Conservation (phyloP, 129 eudicot species). For the Erigeron canadensis region DNA sequence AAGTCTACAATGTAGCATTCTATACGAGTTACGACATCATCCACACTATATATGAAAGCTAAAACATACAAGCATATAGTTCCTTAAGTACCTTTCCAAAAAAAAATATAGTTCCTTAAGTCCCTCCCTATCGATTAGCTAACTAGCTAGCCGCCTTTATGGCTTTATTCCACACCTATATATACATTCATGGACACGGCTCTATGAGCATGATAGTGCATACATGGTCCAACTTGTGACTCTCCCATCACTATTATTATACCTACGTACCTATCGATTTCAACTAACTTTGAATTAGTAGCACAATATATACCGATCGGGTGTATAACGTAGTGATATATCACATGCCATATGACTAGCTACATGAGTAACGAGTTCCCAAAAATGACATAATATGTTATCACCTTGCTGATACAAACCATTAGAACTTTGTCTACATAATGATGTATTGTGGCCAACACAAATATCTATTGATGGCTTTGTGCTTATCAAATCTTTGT, state of each 20-base stretch:
- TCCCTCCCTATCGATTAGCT: background rate
- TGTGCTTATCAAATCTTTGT: too few species aligned
- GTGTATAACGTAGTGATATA: too few species aligned
- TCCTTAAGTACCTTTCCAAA: too few species aligned
- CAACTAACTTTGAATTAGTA: constrained; percentile 16
- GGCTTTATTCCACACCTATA: constrained; percentile 27
- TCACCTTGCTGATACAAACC: background rate
- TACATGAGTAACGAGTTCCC: too few species aligned
- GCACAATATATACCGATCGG: too few species aligned
- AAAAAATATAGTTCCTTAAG: too few species aligned
- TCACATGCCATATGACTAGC: too few species aligned
- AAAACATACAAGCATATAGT: too few species aligned
- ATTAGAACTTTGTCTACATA: background rate
- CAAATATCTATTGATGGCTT: too few species aligned
- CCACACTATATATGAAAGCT: background rate
- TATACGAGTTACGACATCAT: background rate
- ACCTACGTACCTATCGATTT: background rate
- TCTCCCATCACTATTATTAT: constrained; percentile 11
- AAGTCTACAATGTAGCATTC: too few species aligned
- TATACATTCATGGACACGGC: constrained; percentile 25
- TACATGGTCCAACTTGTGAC: constrained; percentile 17
- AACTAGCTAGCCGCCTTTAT: background rate
- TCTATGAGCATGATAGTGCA: background rate
- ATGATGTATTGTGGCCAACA: background rate
- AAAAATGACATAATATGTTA: too few species aligned